Evolutionary conservation across 1,139 yeast species (phyloP).

Genomic region (Lodderomyces oxycetoniae): DNA sequence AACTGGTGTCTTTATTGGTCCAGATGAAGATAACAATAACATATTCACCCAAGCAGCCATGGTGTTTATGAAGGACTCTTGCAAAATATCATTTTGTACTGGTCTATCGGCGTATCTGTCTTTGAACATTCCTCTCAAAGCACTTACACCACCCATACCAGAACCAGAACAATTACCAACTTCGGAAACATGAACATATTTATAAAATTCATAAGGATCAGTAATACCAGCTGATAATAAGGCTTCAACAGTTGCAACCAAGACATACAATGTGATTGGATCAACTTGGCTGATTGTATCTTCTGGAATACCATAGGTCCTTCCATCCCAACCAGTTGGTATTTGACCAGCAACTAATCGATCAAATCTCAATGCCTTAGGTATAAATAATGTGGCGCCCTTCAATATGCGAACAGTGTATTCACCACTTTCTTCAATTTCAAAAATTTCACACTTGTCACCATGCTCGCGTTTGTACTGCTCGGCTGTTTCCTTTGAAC

Average conservation of each 20-base stretch:
- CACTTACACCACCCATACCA: conserved; percentile 99
- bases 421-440: conserved; percentile 85
- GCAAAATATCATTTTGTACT: conserved; percentile 93
- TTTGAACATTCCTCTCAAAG: conserved; percentile 95
- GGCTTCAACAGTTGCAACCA: conserved; percentile 94
- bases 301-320: conserved; percentile 89
- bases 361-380: conserved; percentile 93
- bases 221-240: conserved; percentile 90
- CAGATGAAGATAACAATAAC: conserved; percentile 95
- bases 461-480: conserved; percentile 94
- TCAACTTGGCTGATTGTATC: conserved; percentile 93
- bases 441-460: conserved; percentile 88
- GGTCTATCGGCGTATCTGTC: conserved; percentile 90
- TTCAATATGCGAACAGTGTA: conserved; percentile 83
- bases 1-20: conserved; percentile 98
- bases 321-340: conserved; percentile 98
- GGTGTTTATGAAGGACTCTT: conserved; percentile 97
- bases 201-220: conserved; percentile 97
- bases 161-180: conserved; percentile 99
- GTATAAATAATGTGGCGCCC: conserved; percentile 89
- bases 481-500: conserved; percentile 91
- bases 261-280: conserved; percentile 86
- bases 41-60: conserved; percentile 99
- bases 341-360: conserved; percentile 98
- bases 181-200: conserved; percentile 96